Evolutionary conservation across 2,329 filamentous ascomycete genomes (phyloP), one percentile per base, ranked within the genome.

Genomic region (Fusarium sp.): DNA sequence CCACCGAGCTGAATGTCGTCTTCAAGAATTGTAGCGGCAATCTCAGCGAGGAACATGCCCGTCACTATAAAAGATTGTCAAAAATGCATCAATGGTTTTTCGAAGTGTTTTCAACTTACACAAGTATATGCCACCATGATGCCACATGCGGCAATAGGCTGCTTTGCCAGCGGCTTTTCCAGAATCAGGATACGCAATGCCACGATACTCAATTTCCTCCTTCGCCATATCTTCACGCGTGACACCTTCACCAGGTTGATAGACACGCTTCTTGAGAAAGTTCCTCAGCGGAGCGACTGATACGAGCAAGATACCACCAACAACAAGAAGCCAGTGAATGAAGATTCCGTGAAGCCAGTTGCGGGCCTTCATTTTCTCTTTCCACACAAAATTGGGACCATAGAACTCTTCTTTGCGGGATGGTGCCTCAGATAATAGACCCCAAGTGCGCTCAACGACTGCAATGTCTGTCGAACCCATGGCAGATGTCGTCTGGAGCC

Each of bases 181-280:
- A 5, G 75, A 77, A 69, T 92, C 90, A 0, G 90, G 88, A n/a
- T 81, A 83, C 3, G 86, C 92, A 21, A 92, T 82, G 7, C 85
- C 90, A 15, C 87, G 84, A 74, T 88, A 92, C 75, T 91, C 88
- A 28, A 92, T 78, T 56, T 85, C 83, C 50, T 93, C 87, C 35
- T 85, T 85, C 70, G 82, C 84, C 46, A 84, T 82, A 24, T 83
- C 78, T 73, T 92, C 87, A 28, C 78, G 80, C 20, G 79, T 78
- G 4, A 84, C 81, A 3, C 89, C 89, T 47, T 88, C 77, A 13
- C 89, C 89, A 2, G 88, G 88, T 68, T 85, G 80, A 60, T 78
- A 82, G 7, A 88, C 81, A 38, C 81, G 78, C 37, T 74, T 80
- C 57, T 79, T 82, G 7, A 82, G 69, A 8, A 88, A 58, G 20